Conservation (phyloP, 2,329 filamentous ascomycete species). For the Sarocladium brachiariae region DNA sequence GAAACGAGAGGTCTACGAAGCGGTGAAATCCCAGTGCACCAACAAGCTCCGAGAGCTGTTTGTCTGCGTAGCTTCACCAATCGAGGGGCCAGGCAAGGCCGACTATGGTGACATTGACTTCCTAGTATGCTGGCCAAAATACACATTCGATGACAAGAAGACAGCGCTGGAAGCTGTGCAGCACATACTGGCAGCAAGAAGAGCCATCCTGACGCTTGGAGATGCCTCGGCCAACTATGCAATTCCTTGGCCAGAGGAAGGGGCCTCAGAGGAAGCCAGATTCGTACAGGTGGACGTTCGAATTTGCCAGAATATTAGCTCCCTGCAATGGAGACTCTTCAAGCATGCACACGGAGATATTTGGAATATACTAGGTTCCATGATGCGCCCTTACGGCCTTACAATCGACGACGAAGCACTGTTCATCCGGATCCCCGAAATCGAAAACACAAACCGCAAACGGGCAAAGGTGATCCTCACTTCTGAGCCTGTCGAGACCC, state of each 20-base stretch:
- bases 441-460: constrained; percentile 53
- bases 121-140: constrained; percentile 39
- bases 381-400: constrained; percentile 58
- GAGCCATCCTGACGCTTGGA: constrained; percentile 22
- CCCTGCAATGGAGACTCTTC: constrained; percentile 59
- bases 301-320: constrained; percentile 35
- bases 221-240: constrained; percentile 39
- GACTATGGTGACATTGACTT: constrained; percentile 71
- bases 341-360: constrained; percentile 66
- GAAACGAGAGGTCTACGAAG: constrained; percentile 47
- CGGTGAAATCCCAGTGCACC: constrained; percentile 39
- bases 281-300: constrained; percentile 66
- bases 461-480: constrained; percentile 55
- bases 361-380: constrained; percentile 57
- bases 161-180: constrained; percentile 25
- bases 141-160: constrained; percentile 7
- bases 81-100: constrained; percentile 62
- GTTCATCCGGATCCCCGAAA: constrained; percentile 59
- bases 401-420: constrained; percentile 58
- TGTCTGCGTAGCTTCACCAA: constrained; percentile 47
- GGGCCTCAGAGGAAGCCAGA: background rate
- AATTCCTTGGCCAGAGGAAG: constrained; percentile 42
- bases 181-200: constrained; percentile 37
- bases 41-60: constrained; percentile 45
- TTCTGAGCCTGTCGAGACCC: constrained; percentile 43